Evolutionary conservation across 805 yeast genomes (phyloP).

Genomic region (Jamesozyma jinghongensis): DNA sequence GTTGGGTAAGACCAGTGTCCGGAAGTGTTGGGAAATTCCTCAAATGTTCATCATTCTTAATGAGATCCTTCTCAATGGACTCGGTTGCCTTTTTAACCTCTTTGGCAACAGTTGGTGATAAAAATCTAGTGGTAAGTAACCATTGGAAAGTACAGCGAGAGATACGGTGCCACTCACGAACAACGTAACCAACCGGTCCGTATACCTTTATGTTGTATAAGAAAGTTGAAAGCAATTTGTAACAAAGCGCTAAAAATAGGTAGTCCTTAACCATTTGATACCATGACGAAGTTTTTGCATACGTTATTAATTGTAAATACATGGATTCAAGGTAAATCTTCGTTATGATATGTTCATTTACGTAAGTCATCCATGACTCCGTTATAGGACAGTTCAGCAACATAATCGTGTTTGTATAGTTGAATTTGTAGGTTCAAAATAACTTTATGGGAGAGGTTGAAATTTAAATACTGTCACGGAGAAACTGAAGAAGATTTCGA

Average conservation of each 20-base stretch:
- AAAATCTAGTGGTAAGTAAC: conserved; percentile 41
- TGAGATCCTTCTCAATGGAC: conserved; percentile 47
- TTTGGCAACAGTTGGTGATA: conserved; percentile 46
- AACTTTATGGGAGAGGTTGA: too few relatives aligned
- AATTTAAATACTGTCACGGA: too few relatives aligned
- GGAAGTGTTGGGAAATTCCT: conserved; percentile 48
- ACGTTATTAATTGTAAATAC: not conserved
- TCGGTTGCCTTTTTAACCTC: conserved; percentile 45
- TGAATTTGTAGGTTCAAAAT: too few relatives aligned
- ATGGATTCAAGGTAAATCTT: not conserved
- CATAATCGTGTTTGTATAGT: too few relatives aligned
- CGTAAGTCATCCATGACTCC: too few relatives aligned
- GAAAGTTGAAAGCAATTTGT: conserved; percentile 6
- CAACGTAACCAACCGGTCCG: conserved; percentile 32
- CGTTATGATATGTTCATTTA: not conserved
- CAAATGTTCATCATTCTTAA: conserved; percentile 43
- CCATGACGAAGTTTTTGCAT: conserved; percentile 6
- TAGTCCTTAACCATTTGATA: conserved; percentile 16
- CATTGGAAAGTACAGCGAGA: conserved; percentile 25
- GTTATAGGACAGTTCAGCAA: too few relatives aligned
- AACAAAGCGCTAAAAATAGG: conserved; percentile 13
- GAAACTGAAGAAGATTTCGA: too few relatives aligned
- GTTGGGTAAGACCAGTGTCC: conserved; percentile 41
- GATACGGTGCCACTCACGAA: conserved; percentile 10
- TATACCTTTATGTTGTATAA: conserved; percentile 28